Evolutionary conservation across 1,284 basidiomycete species (phyloP), one percentile per base, ranked within the genome.

Genomic region (Ustilago sp.): DNA sequence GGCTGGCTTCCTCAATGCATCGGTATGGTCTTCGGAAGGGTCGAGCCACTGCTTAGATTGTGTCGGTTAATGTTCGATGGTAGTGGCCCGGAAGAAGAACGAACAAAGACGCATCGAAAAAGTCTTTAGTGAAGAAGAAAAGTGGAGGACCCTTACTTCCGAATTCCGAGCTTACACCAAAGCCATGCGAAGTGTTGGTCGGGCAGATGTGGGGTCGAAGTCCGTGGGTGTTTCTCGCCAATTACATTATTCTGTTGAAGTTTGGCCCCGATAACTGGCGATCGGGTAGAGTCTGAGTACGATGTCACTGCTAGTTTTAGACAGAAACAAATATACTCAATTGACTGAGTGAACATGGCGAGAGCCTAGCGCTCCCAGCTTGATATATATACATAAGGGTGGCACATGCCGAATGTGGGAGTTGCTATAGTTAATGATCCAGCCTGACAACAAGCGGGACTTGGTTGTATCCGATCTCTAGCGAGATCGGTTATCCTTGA

Each of bases 91-190:
- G 48, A 19, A 34, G 4, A 11, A 51, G 23, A 51, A 19, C 43
- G 43, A 45, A 45, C 7, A 5, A 38, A 38, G 13, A 38, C 36
- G 5, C 8, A 45, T 6, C n/a, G n/a, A n/a, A 45, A 45, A 45
- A 45, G 43, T 45, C 23, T 28, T 28, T 45, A 19, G n/a, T 15
- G 43, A 45, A 28, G 43, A 19, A 19, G 43, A 45, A 36, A 41
- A 15, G 56, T 28, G 34, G 58, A 47, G 31, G 57, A 31, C 23
- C 19, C 54, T 34, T 38, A 17, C 5, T 5, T 53, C 67, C 58
- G 61, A 69, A 11, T 54, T 50, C 57, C 61, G 59, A 59, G 32
- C 19, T 55, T 47, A 8, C 2, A 23, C n/a, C 23, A 28, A 31
- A 23, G 19, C 45, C 45, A 48, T 48, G n/a, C 8, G 45, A 48